These are phyloP conservation scores for Apiospora pterosperma DNA, from an alignment of 2,329 filamentous ascomycete species.

Conservation along the genomic window DNA sequence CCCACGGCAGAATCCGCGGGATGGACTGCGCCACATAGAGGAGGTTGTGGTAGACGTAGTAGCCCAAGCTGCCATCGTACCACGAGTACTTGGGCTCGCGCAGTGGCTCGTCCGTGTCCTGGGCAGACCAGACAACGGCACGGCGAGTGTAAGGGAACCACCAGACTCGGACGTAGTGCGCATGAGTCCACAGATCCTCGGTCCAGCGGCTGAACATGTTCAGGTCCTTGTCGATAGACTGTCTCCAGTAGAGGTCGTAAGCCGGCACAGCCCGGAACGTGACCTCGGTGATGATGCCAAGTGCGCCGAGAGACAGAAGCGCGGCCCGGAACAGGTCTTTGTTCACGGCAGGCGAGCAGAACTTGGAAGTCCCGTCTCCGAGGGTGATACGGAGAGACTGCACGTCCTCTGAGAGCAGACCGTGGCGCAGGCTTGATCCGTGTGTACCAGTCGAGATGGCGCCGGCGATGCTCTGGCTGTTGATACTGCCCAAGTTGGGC, in stretches of 20 bases:
- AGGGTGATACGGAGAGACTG: constrained; percentile 75
- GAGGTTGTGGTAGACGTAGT: constrained; percentile 88
- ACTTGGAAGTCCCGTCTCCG: constrained; percentile 70
- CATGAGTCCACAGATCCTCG: constrained; percentile 71
- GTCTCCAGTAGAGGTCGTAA: constrained; percentile 84
- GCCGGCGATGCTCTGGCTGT: constrained; percentile 88
- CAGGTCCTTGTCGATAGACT: constrained; percentile 69
- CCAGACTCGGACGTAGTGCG: constrained; percentile 93
- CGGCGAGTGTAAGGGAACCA: constrained; percentile 93
- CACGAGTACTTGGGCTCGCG: constrained; percentile 63
- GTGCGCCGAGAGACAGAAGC: constrained; percentile 79
- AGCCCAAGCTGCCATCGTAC: constrained; percentile 79
- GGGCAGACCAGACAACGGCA: constrained; percentile 86
- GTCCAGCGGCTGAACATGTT: constrained; percentile 71
- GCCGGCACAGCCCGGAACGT: constrained; percentile 77
- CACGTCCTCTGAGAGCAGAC: constrained; percentile 78
- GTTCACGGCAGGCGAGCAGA: constrained; percentile 67
- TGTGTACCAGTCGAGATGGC: constrained; percentile 93
- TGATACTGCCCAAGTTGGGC: constrained; percentile 91
- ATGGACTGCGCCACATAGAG: constrained; percentile 76
- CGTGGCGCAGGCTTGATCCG: constrained; percentile 80
- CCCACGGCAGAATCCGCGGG: constrained; percentile 76
- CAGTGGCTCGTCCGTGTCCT: constrained; percentile 64
- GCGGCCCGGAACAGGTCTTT: constrained; percentile 83
- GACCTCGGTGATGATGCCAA: constrained; percentile 89